Evolutionary conservation across 2,329 filamentous ascomycete species (phyloP), one percentile per base, ranked within the genome.

Genomic region (Epichloe festucae): DNA sequence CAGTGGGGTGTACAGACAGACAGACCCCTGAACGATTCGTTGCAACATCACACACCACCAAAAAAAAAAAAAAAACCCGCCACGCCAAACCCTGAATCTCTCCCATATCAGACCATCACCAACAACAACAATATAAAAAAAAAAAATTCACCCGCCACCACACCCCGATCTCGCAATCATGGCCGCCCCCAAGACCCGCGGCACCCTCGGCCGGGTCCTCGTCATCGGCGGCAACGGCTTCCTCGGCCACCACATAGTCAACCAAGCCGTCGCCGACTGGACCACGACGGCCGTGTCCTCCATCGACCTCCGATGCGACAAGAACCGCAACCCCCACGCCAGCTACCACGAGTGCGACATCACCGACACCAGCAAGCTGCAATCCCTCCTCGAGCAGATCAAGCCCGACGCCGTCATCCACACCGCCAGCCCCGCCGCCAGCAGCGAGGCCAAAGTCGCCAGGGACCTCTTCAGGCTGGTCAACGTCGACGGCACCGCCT

Each of bases 381-480:
- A 77, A 41, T 71, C 75, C 39, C 70, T 88, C 44, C 82, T 97
- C 60, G 67, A 75, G 35, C 73, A 80, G 56, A 74, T 82, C 51
- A 78, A 77, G 60, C 90, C 91, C 19, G 82, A 89, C 63, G 79
- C 94, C 14, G 88, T 98, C 49, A 84, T 97, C 62, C 91, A 98
- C 69, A 95, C 90, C 2, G 93, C 91, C 19, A 87, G 84, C 36
- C 87, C 87, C 40, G 68, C 75, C 23, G 75, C 72, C 53, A 76
- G 78, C 64, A 71, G 77, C 69, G 67, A 66, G 62, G 62, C 73
- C 65, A 69, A 71, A 62, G 68, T 77, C 62, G 68, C 75, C 60
- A 74, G 83, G 57, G 75, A 78, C 17, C 69, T 87, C 38, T 85
- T 93, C 65, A 79, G 80, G 60, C 84, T 82, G 65, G 86, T 97